Percentiles rank a stretch among this genome's conserved stretches.
These are phyloP conservation scores for Penicillium mononematosum DNA, from an alignment of 495 filamentous ascomycete genomes.

Conservation along the genomic window DNA sequence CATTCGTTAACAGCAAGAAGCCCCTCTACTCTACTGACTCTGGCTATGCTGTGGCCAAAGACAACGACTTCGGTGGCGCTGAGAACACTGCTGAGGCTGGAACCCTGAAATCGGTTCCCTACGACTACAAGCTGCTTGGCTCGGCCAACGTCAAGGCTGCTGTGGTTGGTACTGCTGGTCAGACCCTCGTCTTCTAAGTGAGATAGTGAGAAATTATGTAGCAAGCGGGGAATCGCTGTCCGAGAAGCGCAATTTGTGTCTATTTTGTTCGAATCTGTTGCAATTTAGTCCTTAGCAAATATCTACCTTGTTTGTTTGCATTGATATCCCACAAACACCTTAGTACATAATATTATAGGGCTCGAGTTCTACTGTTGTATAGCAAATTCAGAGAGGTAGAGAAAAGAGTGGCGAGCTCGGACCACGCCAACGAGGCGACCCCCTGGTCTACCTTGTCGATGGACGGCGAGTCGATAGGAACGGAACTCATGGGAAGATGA, in stretches of 20 bases:
- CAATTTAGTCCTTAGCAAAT: background rate
- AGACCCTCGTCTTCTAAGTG: slow-evolving; percentile 53
- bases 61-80: slow-evolving; percentile 56
- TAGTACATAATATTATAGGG: background rate
- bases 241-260: background rate
- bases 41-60: slow-evolving; percentile 50
- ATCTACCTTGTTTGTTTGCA: background rate
- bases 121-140: slow-evolving; percentile 49
- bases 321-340: background rate
- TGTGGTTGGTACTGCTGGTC: slow-evolving; percentile 53
- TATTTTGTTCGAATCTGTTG: background rate
- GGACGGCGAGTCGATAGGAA: too few species aligned
- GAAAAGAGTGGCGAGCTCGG: too few species aligned
- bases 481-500: too few species aligned
- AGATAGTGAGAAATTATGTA: background rate
- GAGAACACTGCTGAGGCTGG: slow-evolving; percentile 48
- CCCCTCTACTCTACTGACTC: slow-evolving; percentile 56
- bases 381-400: background rate
- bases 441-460: too few species aligned
- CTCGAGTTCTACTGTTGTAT: too few species aligned
- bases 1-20: slow-evolving; percentile 49
- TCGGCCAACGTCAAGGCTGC: slow-evolving; percentile 40
- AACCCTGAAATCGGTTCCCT: slow-evolving; percentile 50
- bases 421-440: too few species aligned
- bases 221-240: background rate